Percentiles rank a stretch among this genome's conserved stretches.
phyloP scores from a whole-genome alignment of 139 green algal genomes.

The Chlorella sp. region DNA sequence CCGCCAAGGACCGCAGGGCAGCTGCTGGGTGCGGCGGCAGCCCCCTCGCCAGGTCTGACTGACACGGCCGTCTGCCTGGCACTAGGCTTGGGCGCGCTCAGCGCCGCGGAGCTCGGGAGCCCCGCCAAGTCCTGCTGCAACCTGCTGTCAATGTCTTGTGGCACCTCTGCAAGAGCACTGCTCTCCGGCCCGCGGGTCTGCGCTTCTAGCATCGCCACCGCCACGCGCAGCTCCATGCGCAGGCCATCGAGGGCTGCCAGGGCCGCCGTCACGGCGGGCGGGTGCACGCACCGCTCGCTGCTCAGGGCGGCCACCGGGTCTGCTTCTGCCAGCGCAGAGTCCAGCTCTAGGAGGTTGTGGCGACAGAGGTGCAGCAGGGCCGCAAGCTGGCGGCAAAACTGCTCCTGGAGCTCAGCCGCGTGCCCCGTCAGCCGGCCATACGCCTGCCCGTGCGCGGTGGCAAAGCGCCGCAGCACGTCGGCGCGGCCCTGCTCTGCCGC shows the following conservation, averaged over 20 bases:
- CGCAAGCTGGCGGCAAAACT: neutral
- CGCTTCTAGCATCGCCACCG: constrained; percentile 12
- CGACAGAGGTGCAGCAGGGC: constrained; percentile 7
- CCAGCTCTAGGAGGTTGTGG: constrained; percentile 4
- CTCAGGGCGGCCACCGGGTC: neutral
- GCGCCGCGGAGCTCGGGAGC: no score
- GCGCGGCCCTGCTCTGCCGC: neutral
- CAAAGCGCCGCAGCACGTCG: constrained; percentile 1
- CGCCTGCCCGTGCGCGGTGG: neutral
- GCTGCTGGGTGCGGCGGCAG: no score
- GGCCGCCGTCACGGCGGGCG: neutral
- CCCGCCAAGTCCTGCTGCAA: no score
- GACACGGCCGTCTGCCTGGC: no score
- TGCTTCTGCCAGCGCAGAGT: neutral
- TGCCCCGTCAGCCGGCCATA: constrained; percentile 19
- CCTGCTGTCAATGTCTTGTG: no score
- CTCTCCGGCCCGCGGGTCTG: neutral
- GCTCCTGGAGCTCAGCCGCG: constrained; percentile 4
- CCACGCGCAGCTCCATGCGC: constrained; percentile 8
- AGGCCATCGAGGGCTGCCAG: constrained; percentile 10
- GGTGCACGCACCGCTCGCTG: neutral
- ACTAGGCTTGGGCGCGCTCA: no score
- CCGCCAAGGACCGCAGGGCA: no score
- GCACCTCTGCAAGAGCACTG: no score
- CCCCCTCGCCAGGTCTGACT: no score